Conservation (phyloP, 306 rosid species). For the Lathyrus aphaca region DNA sequence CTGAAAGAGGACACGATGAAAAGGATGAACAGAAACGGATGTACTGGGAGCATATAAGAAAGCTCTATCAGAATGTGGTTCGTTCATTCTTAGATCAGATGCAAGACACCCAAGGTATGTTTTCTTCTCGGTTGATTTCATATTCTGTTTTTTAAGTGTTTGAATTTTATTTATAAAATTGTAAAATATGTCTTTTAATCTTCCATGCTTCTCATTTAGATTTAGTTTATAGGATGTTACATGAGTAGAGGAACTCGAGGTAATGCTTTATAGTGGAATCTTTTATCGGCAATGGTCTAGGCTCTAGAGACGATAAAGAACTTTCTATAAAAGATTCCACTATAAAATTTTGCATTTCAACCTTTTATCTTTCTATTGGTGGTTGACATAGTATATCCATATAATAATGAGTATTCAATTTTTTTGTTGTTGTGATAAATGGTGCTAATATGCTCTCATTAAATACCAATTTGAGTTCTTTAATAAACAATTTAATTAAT, state of each 20-base stretch:
- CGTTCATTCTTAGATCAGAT: not conserved
- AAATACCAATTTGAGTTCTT: not conserved
- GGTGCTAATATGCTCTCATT: too few relatives aligned
- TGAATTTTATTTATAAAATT: not conserved
- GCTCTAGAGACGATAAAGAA: too few relatives aligned
- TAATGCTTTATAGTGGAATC: not conserved
- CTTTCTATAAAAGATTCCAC: too few relatives aligned
- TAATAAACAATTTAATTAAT: not conserved
- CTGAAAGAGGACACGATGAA: conserved; percentile 20
- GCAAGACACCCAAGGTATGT: conserved; percentile 29
- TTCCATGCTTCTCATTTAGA: too few relatives aligned
- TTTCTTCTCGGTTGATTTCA: not conserved
- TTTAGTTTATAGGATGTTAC: not conserved
- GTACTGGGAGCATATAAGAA: conserved; percentile 22
- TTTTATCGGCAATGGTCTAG: not conserved
- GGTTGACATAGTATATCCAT: too few relatives aligned
- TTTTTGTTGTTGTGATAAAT: too few relatives aligned
- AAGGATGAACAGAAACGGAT: conserved; percentile 19
- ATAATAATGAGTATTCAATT: too few relatives aligned
- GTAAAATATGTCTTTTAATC: not conserved
- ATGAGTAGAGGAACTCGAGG: not conserved
- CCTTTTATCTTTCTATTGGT: not conserved
- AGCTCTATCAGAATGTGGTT: not conserved
- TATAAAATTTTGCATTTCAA: not conserved
- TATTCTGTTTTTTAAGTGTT: not conserved